Evolutionary conservation across 1,284 basidiomycete species (phyloP), one percentile per base, ranked within the genome.

Genomic region (Lentinula novae-zelandiae): DNA sequence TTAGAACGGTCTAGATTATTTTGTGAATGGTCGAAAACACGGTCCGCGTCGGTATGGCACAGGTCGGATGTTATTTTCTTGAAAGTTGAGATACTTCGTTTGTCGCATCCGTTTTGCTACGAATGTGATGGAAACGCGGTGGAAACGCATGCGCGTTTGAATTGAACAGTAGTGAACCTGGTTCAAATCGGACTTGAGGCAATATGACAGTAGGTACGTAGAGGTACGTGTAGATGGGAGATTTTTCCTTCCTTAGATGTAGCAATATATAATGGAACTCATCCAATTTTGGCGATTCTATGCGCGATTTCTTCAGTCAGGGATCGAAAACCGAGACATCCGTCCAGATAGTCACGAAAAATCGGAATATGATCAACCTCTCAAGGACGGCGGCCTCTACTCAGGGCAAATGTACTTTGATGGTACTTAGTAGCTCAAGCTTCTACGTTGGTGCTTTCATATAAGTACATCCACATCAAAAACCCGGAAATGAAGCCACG

Each of bases 401-500:
- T 20, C 20, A 17, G 44, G 44, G 17, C 8, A 44, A 27, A 27
- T 27, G 42, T 46, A 46, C 44, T 20, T 46, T 17, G 20, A 20
- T 46, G 15, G 15, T 15, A 46, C 44, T 46, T n/a, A 13, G 42
- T 36, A 31, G 22, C 51, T 52, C 51, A 52, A 20, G 52, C 52
- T 53, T 53, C 36, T 54, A 15, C 22, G 10, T 10, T 54, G n/a
- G 39, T 20, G 10, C 36, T 31, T 40, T 42, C 38, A 27, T 22
- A 40, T 22, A 31, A 27, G 27, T 27, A 3, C 39, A 36, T n/a
- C 51, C 12, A 12, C 39, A 54, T 54, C 53, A 54, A 42, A 34
- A 34, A 40, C 4, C 54, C 57, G 57, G 57, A 58, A 36, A 58
- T 58, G 57, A 58, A 58, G 39, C 54, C 40, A 56, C 40, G 42